Conservation (phyloP, 345 rosid species). For the Mallotus nudiflorus region DNA sequence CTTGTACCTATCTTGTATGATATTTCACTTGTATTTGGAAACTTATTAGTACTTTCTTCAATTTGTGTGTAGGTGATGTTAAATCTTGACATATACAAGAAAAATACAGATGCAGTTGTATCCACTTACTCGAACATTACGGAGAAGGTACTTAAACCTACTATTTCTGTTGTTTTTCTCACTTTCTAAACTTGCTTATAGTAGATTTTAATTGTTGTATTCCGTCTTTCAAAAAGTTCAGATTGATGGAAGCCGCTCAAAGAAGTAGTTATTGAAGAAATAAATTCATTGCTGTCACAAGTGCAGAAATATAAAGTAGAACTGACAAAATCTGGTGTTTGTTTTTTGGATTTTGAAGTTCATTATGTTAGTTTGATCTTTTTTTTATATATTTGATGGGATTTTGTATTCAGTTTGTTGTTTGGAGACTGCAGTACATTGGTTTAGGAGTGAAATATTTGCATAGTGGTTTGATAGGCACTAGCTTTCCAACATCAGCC, state of each 20-base stretch:
- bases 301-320: constrained; percentile 44
- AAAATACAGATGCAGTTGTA: constrained; percentile 63
- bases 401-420: not conserved
- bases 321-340: constrained; percentile 33
- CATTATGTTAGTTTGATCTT: constrained; percentile 6
- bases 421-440: not conserved
- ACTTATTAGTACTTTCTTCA: constrained; percentile 7
- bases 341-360: constrained; percentile 21
- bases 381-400: not conserved
- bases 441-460: not conserved
- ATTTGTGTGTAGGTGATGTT: constrained; percentile 56
- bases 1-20: too few species aligned
- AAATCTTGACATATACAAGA: constrained; percentile 75
- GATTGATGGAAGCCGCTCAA: constrained; percentile 77
- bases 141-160: constrained; percentile 49
- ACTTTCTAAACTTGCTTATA: not conserved
- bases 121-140: constrained; percentile 61
- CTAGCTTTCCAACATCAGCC: not conserved
- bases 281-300: constrained; percentile 58
- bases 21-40: not conserved
- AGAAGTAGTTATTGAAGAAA: constrained; percentile 65
- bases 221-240: constrained; percentile 34
- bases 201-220: constrained; percentile 11
- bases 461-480: not conserved
- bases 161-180: not conserved